Percentiles rank a stretch among this genome's conserved stretches.
Conservation (phyloP, 441 rosid genomes). For the Euphorbia corollata region DNA sequence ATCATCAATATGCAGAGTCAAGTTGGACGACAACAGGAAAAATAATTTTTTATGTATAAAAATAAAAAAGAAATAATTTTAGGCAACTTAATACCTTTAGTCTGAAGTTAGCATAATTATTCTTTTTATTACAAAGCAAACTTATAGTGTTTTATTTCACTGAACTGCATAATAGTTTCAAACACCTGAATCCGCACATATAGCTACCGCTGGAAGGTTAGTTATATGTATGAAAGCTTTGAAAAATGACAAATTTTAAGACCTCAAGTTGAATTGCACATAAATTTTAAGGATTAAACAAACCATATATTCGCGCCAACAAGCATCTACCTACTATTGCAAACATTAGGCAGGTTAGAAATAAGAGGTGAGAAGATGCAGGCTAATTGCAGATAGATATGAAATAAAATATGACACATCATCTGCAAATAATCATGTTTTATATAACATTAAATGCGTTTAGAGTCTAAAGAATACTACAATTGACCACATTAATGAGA, state of each 20-base stretch:
- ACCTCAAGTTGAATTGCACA: too few relatives aligned
- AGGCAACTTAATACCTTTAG: neutral
- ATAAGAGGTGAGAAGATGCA: neutral
- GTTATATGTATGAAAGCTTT: neutral
- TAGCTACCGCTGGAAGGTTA: neutral
- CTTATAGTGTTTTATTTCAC: too few relatives aligned
- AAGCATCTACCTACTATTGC: neutral
- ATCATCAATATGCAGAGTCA: neutral
- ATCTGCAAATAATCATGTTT: neutral
- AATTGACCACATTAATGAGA: constrained; percentile 4
- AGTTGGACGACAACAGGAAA: neutral
- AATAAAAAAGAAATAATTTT: neutral
- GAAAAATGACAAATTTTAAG: neutral
- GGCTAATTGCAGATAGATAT: too few relatives aligned
- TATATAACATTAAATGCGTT: neutral
- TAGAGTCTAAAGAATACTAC: neutral
- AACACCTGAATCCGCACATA: neutral
- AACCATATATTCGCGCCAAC: too few relatives aligned
- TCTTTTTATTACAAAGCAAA: too few relatives aligned
- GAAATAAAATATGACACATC: too few relatives aligned
- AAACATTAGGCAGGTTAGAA: neutral
- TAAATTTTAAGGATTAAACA: too few relatives aligned
- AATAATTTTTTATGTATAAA: too few relatives aligned
- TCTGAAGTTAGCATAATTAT: too few relatives aligned
- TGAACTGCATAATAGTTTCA: neutral